phyloP scores from a whole-genome alignment of 2,329 filamentous ascomycete species.

The Microthyrium microscopicum region DNA sequence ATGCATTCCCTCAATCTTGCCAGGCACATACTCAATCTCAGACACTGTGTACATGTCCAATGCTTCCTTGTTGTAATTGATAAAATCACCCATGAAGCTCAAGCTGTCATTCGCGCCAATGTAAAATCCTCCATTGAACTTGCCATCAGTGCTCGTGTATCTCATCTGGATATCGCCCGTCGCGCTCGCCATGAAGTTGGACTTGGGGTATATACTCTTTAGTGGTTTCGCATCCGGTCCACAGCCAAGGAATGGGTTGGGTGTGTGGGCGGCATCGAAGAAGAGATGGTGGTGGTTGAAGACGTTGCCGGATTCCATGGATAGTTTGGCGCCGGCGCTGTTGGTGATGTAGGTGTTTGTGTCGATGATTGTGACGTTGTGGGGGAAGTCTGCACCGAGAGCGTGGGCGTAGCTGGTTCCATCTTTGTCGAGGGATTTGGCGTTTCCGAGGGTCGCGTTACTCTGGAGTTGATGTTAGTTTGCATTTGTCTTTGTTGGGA shows the following conservation, averaged over 20 bases:
- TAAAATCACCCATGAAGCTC: conserved; percentile 1
- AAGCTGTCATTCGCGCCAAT: neutral
- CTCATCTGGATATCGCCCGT: neutral
- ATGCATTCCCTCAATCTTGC: neutral
- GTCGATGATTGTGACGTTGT: neutral
- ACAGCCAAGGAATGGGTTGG: neutral
- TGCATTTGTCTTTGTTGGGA: no score
- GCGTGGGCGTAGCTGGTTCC: no score
- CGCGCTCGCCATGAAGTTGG: conserved; percentile 1
- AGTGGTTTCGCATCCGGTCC: no score
- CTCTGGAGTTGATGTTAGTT: no score
- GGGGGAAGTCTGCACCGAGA: no score
- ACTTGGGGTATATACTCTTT: neutral
- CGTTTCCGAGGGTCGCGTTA: no score
- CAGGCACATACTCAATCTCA: conserved; percentile 5
- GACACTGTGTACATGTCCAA: neutral
- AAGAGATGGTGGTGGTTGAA: conserved; percentile 4
- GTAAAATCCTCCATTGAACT: conserved; percentile 3
- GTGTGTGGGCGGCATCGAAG: neutral
- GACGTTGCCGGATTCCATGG: neutral
- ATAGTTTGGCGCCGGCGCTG: neutral
- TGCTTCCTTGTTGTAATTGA: conserved; percentile 3
- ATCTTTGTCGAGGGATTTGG: no score
- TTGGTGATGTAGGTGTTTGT: neutral
- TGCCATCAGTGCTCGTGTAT: neutral